Evolutionary conservation across 1,139 yeast genomes (phyloP), one percentile per base, ranked within the genome.

Genomic region (Hyphopichia burtonii): DNA sequence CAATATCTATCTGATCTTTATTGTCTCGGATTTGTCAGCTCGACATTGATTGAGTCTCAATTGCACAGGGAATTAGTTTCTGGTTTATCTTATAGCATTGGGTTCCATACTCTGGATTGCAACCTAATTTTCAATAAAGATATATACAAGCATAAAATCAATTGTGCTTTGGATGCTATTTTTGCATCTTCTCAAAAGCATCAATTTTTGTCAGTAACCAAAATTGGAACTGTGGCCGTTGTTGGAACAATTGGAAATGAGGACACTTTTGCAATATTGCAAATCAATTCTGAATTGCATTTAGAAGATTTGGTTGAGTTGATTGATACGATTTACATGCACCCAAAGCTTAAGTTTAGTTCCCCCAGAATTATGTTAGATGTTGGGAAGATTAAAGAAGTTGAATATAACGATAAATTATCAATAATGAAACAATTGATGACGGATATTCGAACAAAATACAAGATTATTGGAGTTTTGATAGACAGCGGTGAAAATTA

Each of bases 1-100:
- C 78, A 74, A 41, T 75, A 71, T 54, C 61, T 69, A 37, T 62
- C 73, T 1, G 81, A 76, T 48, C 56, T 74, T 41, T 72, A 61
- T 50, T 55, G 71, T 44, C 48, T 71, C 25, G 74, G 74, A 0
- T 44, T 71, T 32, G 65, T 73, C 2, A 63, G 68, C 38, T 56
- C 72, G 3, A 52, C 65, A 0, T 55, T 67, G 42, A 47, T 61
- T 18, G 79, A 74, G 48, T 71, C 76, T 23, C 79, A 74, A 51
- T 51, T 71, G 30, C 78, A 74, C 49, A 53, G 79, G 39, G 80
- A 74, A 47, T 49, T 73, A 40, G 70, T 63, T 9, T 70, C 76
- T 8, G 78, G 78, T 0, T 54, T 65, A n/a, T 66, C 77, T 1
- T 72, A 63, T 48, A 67, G 78, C 1, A 68, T 74, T 15, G 78